Evolutionary conservation across 2,329 filamentous ascomycete species (phyloP).

Genomic region (Orbilia javanica): DNA sequence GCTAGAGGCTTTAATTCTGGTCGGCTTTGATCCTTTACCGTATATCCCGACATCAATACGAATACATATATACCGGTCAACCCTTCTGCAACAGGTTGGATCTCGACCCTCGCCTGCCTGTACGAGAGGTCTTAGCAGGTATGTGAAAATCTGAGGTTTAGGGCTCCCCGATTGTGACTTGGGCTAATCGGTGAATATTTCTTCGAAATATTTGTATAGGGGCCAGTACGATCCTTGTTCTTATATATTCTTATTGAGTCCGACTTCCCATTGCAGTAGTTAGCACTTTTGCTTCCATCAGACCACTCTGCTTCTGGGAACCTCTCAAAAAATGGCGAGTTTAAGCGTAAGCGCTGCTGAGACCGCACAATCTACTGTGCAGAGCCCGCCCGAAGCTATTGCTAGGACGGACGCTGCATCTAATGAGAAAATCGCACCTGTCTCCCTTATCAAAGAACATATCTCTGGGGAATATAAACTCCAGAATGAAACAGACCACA

Average conservation of each 20-base stretch:
- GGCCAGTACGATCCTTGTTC: not conserved
- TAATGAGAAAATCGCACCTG: not conserved
- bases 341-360: not conserved
- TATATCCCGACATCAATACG: not conserved
- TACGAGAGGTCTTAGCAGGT: not conserved
- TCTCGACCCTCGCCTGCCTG: not conserved
- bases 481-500: not conserved
- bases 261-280: not conserved
- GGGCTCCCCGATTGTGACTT: too few species aligned
- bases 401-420: not conserved
- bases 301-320: not conserved
- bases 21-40: not conserved
- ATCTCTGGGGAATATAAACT: constrained; percentile 23
- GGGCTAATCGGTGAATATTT: not conserved
- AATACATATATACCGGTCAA: too few species aligned
- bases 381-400: not conserved
- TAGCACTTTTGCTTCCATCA: not conserved
- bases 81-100: not conserved
- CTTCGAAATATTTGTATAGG: not conserved
- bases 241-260: not conserved
- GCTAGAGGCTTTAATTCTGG: not conserved
- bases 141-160: too few species aligned
- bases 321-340: constrained; percentile 11
- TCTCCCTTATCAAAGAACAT: constrained; percentile 13
- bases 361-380: not conserved